Evolutionary conservation across 768 basidiomycete species (phyloP).

Genomic region (Collybia mongolica): DNA sequence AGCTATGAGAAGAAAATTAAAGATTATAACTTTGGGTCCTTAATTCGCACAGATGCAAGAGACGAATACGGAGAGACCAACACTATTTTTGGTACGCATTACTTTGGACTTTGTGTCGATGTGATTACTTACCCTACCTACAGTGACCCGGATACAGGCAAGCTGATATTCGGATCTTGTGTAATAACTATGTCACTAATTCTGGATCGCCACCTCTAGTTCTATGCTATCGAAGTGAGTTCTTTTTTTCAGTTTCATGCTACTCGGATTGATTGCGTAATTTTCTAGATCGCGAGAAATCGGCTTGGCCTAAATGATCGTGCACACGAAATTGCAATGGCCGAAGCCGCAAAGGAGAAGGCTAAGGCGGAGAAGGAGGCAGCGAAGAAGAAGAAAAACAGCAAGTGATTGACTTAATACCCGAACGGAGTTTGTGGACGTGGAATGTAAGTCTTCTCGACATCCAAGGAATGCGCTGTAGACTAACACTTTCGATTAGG

Average conservation of each 20-base stretch:
- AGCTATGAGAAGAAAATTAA: slow-evolving; percentile 90
- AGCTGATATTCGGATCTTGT: slow-evolving; percentile 14
- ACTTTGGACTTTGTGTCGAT: not conserved
- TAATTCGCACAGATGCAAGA: slow-evolving; percentile 78
- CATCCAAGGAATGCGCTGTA: too few relatives aligned
- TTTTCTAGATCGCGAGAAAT: slow-evolving; percentile 82
- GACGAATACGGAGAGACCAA: slow-evolving; percentile 89
- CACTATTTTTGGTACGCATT: slow-evolving; percentile 82
- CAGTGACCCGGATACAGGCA: slow-evolving; percentile 74
- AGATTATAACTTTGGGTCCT: slow-evolving; percentile 95
- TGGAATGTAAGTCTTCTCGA: too few relatives aligned
- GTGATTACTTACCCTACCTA: slow-evolving; percentile 4
- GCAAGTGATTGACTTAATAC: slow-evolving; percentile 9
- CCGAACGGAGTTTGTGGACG: too few relatives aligned
- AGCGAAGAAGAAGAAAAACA: slow-evolving; percentile 27
- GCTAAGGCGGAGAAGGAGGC: slow-evolving; percentile 51
- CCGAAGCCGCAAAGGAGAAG: slow-evolving; percentile 64
- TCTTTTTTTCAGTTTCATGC: not conserved
- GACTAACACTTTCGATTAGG: too few relatives aligned
- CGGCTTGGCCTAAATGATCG: slow-evolving; percentile 85
- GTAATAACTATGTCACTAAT: not conserved
- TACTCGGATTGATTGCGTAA: not conserved
- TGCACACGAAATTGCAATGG: slow-evolving; percentile 80
- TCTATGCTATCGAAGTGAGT: slow-evolving; percentile 87
- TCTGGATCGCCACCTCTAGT: slow-evolving; percentile 39